Base-by-base conservation (phyloP, 2,329 filamentous ascomycete genomes). In the Exophiala alcalophila region DNA sequence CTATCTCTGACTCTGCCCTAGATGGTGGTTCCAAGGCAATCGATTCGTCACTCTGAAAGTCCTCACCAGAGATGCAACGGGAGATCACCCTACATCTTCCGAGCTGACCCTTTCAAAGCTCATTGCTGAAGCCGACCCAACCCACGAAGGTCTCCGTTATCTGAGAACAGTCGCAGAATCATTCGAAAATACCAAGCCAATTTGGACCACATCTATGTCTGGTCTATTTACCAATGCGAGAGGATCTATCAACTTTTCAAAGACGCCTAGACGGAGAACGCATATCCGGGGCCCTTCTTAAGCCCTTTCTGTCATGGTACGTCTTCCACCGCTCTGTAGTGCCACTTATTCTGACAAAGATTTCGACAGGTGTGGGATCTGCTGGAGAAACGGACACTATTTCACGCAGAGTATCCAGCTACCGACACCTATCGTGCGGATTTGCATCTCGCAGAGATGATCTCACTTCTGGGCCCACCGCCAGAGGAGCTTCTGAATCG, bases 361-460 rank as follows among this genome's bases (percentile, higher is more conserved):
- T n/a, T n/a, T n/a, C n/a, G n/a, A n/a, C n/a, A n/a, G n/a, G n/a
- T n/a, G n/a, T n/a, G n/a, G n/a, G n/a, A n/a, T n/a, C n/a, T n/a
- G n/a, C n/a, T n/a, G n/a, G n/a, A n/a, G n/a, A n/a, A n/a, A n/a
- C n/a, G n/a, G n/a, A n/a, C n/a, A n/a, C n/a, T n/a, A n/a, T n/a
- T n/a, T n/a, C n/a, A n/a, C n/a, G n/a, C n/a, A n/a, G n/a, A n/a
- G n/a, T n/a, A n/a, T n/a, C n/a, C n/a, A n/a, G n/a, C n/a, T n/a
- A n/a, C n/a, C n/a, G n/a, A n/a, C n/a, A n/a, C n/a, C n/a, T n/a
- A n/a, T n/a, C n/a, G n/a, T n/a, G n/a, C n/a, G n/a, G 42, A 52
- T 31, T 31, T 41, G 14, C 50, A 52, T 35, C 34, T 52, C 39
- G 44, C 50, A 6, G 44, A 52, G 31, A 53, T 53, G 49, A 41